Conservation (phyloP, 306 rosid genomes). For the Fragaria vesca region DNA sequence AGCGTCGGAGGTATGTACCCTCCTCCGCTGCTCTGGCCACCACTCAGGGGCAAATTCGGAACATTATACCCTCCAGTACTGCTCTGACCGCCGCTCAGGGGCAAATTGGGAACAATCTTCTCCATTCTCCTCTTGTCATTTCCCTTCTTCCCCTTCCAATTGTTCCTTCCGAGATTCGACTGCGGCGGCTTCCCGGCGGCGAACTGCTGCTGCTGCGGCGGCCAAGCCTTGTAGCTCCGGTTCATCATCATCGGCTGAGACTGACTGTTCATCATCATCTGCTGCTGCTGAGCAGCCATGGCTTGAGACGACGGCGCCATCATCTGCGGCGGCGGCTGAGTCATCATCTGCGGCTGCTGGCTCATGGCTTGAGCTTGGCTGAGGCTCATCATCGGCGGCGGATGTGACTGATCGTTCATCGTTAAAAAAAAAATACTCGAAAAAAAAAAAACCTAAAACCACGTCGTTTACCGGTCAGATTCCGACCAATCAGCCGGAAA, state of each 20-base stretch:
- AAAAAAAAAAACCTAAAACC: not conserved
- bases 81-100: constrained; percentile 32
- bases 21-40: constrained; percentile 28
- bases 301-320: constrained; percentile 42
- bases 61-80: constrained; percentile 21
- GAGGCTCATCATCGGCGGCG: constrained; percentile 35
- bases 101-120: constrained; percentile 26
- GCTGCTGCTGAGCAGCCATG: constrained; percentile 32
- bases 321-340: constrained; percentile 32
- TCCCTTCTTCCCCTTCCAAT: constrained; percentile 76
- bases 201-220: constrained; percentile 32
- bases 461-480: not conserved
- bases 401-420: constrained; percentile 51
- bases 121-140: constrained; percentile 70
- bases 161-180: constrained; percentile 35
- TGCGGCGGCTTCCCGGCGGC: constrained; percentile 29
- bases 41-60: constrained; percentile 20
- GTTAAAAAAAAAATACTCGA: constrained; percentile 15
- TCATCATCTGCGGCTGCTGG: constrained; percentile 31
- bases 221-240: constrained; percentile 42
- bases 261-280: constrained; percentile 38
- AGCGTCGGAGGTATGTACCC: constrained; percentile 71
- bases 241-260: constrained; percentile 48
- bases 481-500: constrained; percentile 1
- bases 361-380: constrained; percentile 30